Percentiles rank a stretch among this genome's conserved stretches.
Evolutionary conservation across 2,329 filamentous ascomycete genomes (phyloP).

Genomic region (Incumbomyces lentus): DNA sequence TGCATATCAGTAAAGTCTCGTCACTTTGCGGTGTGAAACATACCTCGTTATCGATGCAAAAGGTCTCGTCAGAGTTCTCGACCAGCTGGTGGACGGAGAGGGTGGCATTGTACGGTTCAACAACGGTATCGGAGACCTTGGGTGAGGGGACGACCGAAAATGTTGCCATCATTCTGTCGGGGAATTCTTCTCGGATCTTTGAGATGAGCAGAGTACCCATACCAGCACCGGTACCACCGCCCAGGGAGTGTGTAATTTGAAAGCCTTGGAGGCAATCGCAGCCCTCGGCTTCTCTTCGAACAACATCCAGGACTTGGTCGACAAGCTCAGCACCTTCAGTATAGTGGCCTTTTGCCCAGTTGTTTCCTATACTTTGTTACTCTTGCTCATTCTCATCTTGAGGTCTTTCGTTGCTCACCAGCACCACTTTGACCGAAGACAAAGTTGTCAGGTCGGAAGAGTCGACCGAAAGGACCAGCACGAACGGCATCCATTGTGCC

Average conservation of each 20-base stretch:
- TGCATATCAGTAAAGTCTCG: conserved; percentile 13
- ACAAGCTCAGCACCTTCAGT: conserved; percentile 99
- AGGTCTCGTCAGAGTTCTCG: conserved; percentile 99
- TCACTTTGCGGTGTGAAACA: conserved; percentile 10
- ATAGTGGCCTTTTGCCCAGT: conserved; percentile 99
- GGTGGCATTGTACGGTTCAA: conserved; percentile 99
- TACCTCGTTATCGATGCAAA: conserved; percentile 99
- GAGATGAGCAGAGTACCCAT: conserved; percentile 99
- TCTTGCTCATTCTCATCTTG: background rate
- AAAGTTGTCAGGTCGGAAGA: conserved; percentile 99
- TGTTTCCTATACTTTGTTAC: conserved; percentile 51
- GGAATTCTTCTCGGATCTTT: conserved; percentile 99
- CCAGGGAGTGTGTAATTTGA: conserved; percentile 99
- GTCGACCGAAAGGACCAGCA: conserved; percentile 93
- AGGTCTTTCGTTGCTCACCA: conserved; percentile 37
- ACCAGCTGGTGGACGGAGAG: conserved; percentile 98
- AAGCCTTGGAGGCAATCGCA: conserved; percentile 99
- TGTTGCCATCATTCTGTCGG: conserved; percentile 99
- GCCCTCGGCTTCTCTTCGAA: conserved; percentile 95
- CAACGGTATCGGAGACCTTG: conserved; percentile 99
- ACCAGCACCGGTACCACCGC: conserved; percentile 99
- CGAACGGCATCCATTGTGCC: conserved; percentile 99
- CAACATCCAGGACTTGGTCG: conserved; percentile 94
- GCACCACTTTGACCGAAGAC: conserved; percentile 99
- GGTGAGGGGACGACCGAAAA: conserved; percentile 98